Evolutionary conservation across 169 alveolate species (phyloP).

Genomic region (Theileria sp.): DNA sequence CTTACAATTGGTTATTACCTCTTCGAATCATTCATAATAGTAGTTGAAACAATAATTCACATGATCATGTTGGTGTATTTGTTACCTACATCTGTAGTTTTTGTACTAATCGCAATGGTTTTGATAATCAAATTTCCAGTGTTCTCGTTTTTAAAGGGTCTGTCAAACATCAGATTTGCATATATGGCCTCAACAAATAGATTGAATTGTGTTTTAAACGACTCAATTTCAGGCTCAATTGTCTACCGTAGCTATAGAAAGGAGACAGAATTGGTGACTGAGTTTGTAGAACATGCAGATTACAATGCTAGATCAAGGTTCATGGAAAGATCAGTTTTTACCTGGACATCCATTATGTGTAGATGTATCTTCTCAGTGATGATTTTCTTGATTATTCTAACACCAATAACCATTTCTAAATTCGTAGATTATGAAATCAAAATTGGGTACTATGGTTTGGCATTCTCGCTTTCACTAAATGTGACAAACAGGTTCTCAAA

Average conservation of each 20-base stretch:
- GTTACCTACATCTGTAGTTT: conserved; percentile 20
- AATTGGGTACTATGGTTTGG: conserved; percentile 21
- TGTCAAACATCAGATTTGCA: conserved; percentile 15
- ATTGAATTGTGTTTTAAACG: conserved; percentile 33
- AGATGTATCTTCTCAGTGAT: conserved; percentile 11
- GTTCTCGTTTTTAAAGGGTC: conserved; percentile 16
- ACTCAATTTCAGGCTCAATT: conserved; percentile 38
- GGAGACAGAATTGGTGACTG: conserved; percentile 23
- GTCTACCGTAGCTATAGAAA: conserved; percentile 44
- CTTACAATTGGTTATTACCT: conserved; percentile 27
- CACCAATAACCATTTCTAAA: neutral
- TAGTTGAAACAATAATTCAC: conserved; percentile 23
- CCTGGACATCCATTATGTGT: conserved; percentile 47
- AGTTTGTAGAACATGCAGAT: conserved; percentile 28
- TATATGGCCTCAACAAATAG: conserved; percentile 29
- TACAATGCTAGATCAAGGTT: conserved; percentile 21
- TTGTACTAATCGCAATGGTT: conserved; percentile 6
- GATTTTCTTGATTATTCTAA: conserved; percentile 21
- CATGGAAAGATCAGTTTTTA: conserved; percentile 15
- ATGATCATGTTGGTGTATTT: conserved; percentile 33
- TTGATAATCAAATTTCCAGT: conserved; percentile 12
- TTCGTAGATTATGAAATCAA: neutral
- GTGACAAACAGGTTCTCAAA: conserved; percentile 19
- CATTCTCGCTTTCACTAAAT: conserved; percentile 3
- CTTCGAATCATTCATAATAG: conserved; percentile 12